These are phyloP conservation scores for Aspergillus quadrilineatus DNA, from an alignment of 2,329 filamentous ascomycete genomes.

Conservation along the genomic window DNA sequence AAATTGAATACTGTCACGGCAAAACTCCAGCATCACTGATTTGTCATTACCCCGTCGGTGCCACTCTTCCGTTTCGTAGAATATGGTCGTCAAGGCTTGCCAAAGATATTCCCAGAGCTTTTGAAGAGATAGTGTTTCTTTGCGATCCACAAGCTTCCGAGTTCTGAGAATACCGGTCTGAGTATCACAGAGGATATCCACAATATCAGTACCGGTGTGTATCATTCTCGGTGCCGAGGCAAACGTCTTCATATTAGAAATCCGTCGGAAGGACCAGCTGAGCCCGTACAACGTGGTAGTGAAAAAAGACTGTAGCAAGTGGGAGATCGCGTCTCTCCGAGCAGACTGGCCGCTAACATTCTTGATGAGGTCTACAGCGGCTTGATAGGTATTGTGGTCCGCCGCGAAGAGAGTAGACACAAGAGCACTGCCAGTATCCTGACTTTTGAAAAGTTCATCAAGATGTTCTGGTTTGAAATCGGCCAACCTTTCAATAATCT, in stretches of 20 bases:
- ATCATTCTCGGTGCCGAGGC: constrained; percentile 60
- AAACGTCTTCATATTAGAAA: constrained; percentile 59
- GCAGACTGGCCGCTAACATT: constrained; percentile 70
- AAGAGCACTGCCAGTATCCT: constrained; percentile 68
- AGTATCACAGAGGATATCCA: constrained; percentile 64
- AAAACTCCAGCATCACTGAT: constrained; percentile 82
- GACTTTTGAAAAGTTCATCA: constrained; percentile 65
- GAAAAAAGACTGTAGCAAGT: constrained; percentile 59
- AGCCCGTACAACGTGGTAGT: constrained; percentile 57
- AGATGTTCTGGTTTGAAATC: constrained; percentile 72
- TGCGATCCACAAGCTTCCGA: constrained; percentile 53
- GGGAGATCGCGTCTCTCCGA: constrained; percentile 60
- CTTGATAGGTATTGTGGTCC: constrained; percentile 74
- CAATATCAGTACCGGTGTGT: constrained; percentile 60
- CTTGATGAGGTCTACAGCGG: constrained; percentile 79
- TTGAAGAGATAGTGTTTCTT: constrained; percentile 66
- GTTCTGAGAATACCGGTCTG: constrained; percentile 62
- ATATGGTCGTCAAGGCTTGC: constrained; percentile 76
- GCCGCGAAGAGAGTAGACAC: constrained; percentile 80
- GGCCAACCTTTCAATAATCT: constrained; percentile 74
- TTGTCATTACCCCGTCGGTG: constrained; percentile 69
- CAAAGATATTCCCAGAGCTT: constrained; percentile 84
- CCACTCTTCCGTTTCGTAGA: constrained; percentile 81
- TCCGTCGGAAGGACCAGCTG: constrained; percentile 55
- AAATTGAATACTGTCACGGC: constrained; percentile 91